Evolutionary conservation across 1,284 basidiomycete genomes (phyloP), one percentile per base, ranked within the genome.

Genomic region (Gymnopus androsaceus): DNA sequence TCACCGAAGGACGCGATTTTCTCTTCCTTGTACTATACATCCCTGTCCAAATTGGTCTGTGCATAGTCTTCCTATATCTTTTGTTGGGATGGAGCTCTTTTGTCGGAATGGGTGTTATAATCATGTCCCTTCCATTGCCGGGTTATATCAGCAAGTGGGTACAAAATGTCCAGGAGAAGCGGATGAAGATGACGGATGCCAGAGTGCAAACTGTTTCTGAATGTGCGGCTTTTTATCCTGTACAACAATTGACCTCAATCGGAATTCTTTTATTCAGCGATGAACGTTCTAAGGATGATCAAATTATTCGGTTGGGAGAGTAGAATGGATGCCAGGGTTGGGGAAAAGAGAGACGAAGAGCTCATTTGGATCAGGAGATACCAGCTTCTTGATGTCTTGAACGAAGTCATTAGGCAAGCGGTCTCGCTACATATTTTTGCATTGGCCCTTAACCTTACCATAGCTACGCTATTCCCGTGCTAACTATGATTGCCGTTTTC

Each of bases 261-360:
- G n/a, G n/a, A 17, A 4, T 21, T 19, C 4, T 42, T 40, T 42
- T 31, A 36, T 27, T 14, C 42, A 79, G 76, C 71, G 7, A 69
- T 79, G 73, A 76, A 71, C 58, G 72, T 80, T 7, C 61, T 81
- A 15, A 75, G 84, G 25, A 85, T 85, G 77, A 73, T 86, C 69
- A 88, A 89, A 69, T 77, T 89, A 61, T 89, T 90, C 61, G 87
- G 81, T 7, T 87, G 85, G 85, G 84, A 86, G 63, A 69, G 70
- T 19, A 77, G 80, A 60, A 79, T 84, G 68, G 74, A 79, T 55
- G 69, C 74, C 21, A 73, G 76, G 49, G 72, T 87, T 37, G 70
- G 74, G 14, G 75, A 74, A 37, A 78, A 80, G 74, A 68, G 80
- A 51, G 79, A 84, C 48, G 75, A 76, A 12, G 86, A 89, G 67